phyloP scores from a whole-genome alignment of 2,329 filamentous ascomycete genomes.

The Pezicula rhizophila region DNA sequence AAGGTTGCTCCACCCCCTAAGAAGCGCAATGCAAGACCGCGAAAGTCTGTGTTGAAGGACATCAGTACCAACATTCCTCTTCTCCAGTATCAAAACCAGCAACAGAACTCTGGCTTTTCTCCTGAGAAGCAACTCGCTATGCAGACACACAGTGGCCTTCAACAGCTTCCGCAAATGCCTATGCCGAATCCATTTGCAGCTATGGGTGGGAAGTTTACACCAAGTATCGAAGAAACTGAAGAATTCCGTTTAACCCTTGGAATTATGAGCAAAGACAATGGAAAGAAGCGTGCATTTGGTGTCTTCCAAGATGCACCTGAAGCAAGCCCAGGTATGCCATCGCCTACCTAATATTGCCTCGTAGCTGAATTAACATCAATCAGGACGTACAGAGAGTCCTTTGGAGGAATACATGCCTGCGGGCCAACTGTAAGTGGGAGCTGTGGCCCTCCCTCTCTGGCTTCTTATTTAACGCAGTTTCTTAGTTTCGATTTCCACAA shows the following conservation, averaged over 20 bases:
- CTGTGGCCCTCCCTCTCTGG: background rate
- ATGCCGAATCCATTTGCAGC: conserved; percentile 18
- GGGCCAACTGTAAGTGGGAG: background rate
- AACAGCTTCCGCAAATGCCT: conserved; percentile 3
- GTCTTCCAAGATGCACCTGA: conserved; percentile 25
- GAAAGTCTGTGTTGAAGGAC: conserved; percentile 17
- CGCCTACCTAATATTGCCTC: background rate
- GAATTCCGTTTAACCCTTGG: conserved; percentile 25
- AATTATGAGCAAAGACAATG: conserved; percentile 6
- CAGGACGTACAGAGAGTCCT: conserved; percentile 24
- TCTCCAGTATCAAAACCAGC: conserved; percentile 9
- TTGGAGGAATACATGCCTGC: conserved; percentile 21
- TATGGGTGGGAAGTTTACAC: conserved; percentile 14
- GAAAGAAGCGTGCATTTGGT: conserved; percentile 22
- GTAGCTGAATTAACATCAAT: conserved; percentile 3
- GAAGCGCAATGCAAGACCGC: conserved; percentile 17
- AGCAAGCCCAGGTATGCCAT: conserved; percentile 22
- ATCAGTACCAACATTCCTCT: conserved; percentile 21
- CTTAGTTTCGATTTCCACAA: conserved; percentile 21
- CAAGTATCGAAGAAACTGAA: conserved; percentile 24
- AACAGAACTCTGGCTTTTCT: conserved; percentile 7
- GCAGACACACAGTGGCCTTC: background rate
- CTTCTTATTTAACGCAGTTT: background rate
- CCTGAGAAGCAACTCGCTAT: conserved; percentile 11
- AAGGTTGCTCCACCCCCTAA: conserved; percentile 20